Evolutionary conservation across 345 rosid species (phyloP).

Genomic region (Orychophragmus violaceus): DNA sequence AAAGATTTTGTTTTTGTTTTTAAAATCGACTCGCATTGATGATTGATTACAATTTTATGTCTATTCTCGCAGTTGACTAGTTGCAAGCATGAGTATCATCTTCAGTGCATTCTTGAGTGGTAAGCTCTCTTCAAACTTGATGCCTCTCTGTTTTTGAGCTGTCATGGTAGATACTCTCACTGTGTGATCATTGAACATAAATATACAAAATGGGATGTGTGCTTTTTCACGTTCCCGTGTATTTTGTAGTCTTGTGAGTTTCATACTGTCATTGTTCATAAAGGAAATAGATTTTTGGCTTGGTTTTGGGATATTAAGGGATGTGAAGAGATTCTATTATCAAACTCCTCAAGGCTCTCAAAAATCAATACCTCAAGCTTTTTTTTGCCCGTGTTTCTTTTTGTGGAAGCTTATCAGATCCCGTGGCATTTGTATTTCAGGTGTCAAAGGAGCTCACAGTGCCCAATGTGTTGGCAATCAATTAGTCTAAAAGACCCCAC

Average conservation of each 20-base stretch:
- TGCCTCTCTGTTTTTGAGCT: background rate
- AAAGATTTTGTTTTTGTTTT: background rate
- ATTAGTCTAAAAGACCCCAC: constrained; percentile 86
- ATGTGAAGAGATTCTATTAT: background rate
- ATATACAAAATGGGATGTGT: no score
- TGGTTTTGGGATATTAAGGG: no score
- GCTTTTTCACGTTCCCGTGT: background rate
- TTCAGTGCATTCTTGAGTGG: constrained; percentile 98
- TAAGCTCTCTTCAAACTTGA: constrained; percentile 17
- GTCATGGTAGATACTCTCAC: background rate
- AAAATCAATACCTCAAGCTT: background rate
- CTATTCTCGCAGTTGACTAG: constrained; percentile 46
- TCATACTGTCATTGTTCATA: background rate
- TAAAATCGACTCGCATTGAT: no score
- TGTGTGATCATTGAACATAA: background rate
- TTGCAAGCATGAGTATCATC: constrained; percentile 98
- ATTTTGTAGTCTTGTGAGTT: background rate
- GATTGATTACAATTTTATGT: no score
- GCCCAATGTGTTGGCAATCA: constrained; percentile 99
- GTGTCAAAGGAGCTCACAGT: constrained; percentile 98
- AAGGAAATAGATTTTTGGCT: no score
- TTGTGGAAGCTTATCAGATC: background rate
- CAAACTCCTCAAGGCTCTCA: background rate
- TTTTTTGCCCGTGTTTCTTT: background rate
- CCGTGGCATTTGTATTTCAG: constrained; percentile 28